Percentiles rank a stretch among this genome's conserved stretches.
These are phyloP conservation scores for Corrigiola litoralis DNA, from an alignment of 179 eudicot genomes.

Conservation along the genomic window DNA sequence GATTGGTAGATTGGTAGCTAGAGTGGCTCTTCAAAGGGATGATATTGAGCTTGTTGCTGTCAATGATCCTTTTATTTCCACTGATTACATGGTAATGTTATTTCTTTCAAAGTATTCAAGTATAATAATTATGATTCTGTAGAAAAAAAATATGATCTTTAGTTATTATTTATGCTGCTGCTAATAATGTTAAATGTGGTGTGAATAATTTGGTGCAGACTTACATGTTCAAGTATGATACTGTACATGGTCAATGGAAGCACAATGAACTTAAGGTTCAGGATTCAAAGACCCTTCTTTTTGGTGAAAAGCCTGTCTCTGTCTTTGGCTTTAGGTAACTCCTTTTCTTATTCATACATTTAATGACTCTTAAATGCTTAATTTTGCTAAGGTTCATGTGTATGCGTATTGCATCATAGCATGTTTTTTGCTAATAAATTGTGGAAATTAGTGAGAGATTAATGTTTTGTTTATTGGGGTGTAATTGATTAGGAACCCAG, in stretches of 20 bases:
- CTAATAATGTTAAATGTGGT: neutral
- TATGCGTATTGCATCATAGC: neutral
- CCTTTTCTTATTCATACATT: neutral
- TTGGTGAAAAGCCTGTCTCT: slow-evolving; percentile 45
- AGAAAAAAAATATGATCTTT: too few relatives aligned
- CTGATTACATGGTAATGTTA: slow-evolving; percentile 51
- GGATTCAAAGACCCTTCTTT: slow-evolving; percentile 58
- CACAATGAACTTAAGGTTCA: slow-evolving; percentile 50
- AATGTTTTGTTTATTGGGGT: neutral
- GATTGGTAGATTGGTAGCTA: slow-evolving; percentile 61
- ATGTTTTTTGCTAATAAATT: too few relatives aligned
- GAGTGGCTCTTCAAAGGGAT: slow-evolving; percentile 48
- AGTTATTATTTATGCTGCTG: neutral
- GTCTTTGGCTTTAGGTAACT: slow-evolving; percentile 52
- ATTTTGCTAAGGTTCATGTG: neutral
- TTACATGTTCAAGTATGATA: slow-evolving; percentile 62
- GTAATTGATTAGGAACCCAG: slow-evolving; percentile 55
- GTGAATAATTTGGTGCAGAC: slow-evolving; percentile 29
- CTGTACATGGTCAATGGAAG: slow-evolving; percentile 58
- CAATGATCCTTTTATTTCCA: slow-evolving; percentile 58
- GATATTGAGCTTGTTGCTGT: slow-evolving; percentile 64
- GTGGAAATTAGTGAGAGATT: neutral
- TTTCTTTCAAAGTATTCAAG: neutral
- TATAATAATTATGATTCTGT: neutral
- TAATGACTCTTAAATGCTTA: neutral